These are phyloP conservation scores for Xylaria grammica DNA, from an alignment of 495 filamentous ascomycete species.

Conservation along the genomic window DNA sequence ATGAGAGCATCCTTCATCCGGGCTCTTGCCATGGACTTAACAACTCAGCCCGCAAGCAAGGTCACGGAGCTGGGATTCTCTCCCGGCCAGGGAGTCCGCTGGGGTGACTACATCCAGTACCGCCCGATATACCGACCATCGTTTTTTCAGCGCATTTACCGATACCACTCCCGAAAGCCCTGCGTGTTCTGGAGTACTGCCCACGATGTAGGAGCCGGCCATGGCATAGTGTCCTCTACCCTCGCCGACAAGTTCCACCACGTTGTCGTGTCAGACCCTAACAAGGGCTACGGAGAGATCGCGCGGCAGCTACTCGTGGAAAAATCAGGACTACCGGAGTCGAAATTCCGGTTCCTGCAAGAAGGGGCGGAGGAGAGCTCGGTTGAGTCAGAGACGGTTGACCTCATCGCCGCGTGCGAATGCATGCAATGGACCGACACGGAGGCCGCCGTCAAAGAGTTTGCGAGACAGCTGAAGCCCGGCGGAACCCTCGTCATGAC, in stretches of 20 bases:
- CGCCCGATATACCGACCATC: neutral
- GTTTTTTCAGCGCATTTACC: constrained; percentile 6
- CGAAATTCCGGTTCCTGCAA: constrained; percentile 32
- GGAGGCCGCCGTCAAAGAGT: neutral
- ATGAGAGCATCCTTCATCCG: no score
- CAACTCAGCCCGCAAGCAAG: neutral
- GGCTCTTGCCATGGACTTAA: no score
- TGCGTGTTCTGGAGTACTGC: neutral
- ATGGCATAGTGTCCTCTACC: constrained; percentile 32
- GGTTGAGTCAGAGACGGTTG: constrained; percentile 25
- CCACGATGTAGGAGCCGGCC: constrained; percentile 32
- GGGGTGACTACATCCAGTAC: neutral
- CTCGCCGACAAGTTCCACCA: constrained; percentile 31
- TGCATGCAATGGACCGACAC: constrained; percentile 33
- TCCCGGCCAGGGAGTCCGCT: neutral
- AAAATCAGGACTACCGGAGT: constrained; percentile 24
- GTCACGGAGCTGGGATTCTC: neutral
- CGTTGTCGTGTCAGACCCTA: constrained; percentile 36
- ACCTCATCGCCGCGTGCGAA: constrained; percentile 34
- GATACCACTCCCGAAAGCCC: neutral
- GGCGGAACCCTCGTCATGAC: neutral
- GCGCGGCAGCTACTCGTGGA: constrained; percentile 28
- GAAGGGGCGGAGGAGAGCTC: constrained; percentile 35
- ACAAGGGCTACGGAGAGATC: constrained; percentile 32
- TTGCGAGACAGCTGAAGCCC: neutral